A percentile compares a stretch with the other conserved stretches of the same genome.
These are phyloP conservation scores for Balamuthia mandrillaris DNA, from an alignment of 208 protist species.

Conservation along the genomic window DNA sequence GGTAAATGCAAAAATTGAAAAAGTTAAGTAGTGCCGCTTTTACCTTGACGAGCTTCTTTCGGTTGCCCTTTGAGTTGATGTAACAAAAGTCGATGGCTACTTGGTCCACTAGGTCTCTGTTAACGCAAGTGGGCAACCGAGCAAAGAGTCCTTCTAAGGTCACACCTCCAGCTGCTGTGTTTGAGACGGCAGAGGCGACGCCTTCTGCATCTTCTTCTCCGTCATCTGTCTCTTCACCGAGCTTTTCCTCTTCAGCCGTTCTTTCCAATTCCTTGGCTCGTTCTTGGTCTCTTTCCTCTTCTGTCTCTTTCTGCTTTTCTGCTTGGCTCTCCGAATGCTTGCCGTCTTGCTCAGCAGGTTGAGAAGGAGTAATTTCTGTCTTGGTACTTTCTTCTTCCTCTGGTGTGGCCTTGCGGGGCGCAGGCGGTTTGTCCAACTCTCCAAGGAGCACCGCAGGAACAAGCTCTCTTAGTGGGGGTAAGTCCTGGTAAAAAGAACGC, in stretches of 20 bases:
- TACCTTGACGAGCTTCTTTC: constrained; percentile 61
- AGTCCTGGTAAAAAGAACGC: constrained; percentile 55
- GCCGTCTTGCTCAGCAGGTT: background rate
- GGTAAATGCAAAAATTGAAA: background rate
- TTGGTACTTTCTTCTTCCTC: constrained; percentile 10
- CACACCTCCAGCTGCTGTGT: constrained; percentile 26
- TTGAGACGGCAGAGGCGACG: background rate
- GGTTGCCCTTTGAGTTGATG: constrained; percentile 51
- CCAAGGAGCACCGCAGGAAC: constrained; percentile 41
- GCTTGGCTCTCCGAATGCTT: background rate
- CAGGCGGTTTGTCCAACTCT: background rate
- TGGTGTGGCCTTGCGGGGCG: too few relatives aligned
- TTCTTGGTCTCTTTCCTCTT: background rate
- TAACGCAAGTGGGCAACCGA: constrained; percentile 48
- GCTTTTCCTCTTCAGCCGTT: background rate
- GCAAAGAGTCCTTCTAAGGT: constrained; percentile 31
- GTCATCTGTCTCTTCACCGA: background rate
- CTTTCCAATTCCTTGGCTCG: background rate
- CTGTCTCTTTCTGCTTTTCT: background rate
- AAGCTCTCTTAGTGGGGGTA: constrained; percentile 34
- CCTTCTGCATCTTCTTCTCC: background rate
- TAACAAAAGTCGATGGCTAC: constrained; percentile 53
- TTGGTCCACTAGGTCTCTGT: constrained; percentile 55
- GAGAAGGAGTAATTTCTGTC: background rate
- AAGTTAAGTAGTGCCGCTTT: background rate